Conservation (phyloP, 1,139 yeast genomes). For the Lodderomyces orthopsilosis region DNA sequence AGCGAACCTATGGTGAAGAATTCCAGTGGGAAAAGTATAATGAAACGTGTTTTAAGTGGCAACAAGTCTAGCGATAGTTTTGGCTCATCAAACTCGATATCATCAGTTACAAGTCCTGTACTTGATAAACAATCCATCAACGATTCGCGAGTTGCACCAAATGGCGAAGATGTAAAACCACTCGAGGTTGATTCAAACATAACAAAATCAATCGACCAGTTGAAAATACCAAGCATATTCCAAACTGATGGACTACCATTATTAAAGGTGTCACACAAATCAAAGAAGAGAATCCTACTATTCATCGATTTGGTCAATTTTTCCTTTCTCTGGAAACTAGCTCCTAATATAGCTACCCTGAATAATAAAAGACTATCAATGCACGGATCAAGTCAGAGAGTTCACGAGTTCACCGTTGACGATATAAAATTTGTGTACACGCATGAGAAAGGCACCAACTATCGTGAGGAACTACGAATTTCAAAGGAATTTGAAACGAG, state of each 20-base stretch:
- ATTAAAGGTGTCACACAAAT: slow-evolving; percentile 66
- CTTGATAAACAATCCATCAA: neutral
- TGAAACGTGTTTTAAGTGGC: slow-evolving; percentile 14
- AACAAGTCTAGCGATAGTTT: slow-evolving; percentile 15
- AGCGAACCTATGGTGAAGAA: slow-evolving; percentile 7
- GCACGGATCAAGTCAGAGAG: slow-evolving; percentile 15
- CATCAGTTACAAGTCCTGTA: neutral
- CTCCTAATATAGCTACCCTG: slow-evolving; percentile 17
- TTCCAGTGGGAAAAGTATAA: slow-evolving; percentile 10
- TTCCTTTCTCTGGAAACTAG: slow-evolving; percentile 48
- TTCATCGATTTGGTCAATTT: slow-evolving; percentile 32
- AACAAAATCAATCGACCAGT: slow-evolving; percentile 15
- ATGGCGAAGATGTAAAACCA: slow-evolving; percentile 4
- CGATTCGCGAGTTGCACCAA: slow-evolving; percentile 1
- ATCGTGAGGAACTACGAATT: slow-evolving; percentile 78
- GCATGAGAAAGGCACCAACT: slow-evolving; percentile 72
- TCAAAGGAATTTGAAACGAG: slow-evolving; percentile 60
- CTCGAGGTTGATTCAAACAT: slow-evolving; percentile 10
- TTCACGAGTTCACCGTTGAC: slow-evolving; percentile 60
- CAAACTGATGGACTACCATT: slow-evolving; percentile 48
- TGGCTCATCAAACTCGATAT: neutral
- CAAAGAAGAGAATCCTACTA: slow-evolving; percentile 49
- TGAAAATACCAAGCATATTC: slow-evolving; percentile 24
- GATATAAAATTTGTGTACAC: slow-evolving; percentile 66
- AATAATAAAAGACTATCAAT: slow-evolving; percentile 4